phyloP scores from a whole-genome alignment of 768 basidiomycete species.

The Clathrus columnatus region DNA sequence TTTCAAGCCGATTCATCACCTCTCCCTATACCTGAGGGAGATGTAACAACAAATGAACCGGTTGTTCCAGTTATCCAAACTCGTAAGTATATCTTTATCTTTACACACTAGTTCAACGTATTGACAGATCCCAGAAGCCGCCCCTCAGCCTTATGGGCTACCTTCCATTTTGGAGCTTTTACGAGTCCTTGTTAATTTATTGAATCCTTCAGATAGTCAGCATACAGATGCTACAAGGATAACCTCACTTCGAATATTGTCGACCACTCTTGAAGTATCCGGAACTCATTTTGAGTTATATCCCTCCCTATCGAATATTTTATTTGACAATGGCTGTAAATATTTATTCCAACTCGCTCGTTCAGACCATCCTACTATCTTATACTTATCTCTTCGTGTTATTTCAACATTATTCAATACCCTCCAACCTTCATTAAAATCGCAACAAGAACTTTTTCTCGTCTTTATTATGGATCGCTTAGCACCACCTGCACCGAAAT shows the following conservation, averaged over 20 bases:
- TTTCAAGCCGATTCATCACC: neutral
- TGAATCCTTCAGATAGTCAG: conserved; percentile 89
- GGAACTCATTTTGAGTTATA: conserved; percentile 69
- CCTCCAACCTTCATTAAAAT: conserved; percentile 76
- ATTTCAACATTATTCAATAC: conserved; percentile 85
- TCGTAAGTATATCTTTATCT: neutral
- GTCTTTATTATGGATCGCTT: conserved; percentile 91
- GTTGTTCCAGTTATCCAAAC: neutral
- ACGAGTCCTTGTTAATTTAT: conserved; percentile 87
- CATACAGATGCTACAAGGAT: conserved; percentile 95
- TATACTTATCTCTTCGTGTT: conserved; percentile 74
- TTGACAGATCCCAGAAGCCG: neutral
- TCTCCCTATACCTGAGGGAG: neutral
- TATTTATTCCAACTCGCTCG: conserved; percentile 94
- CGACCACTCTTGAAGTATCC: conserved; percentile 78
- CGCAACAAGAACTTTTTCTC: conserved; percentile 92
- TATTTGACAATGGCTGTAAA: conserved; percentile 89
- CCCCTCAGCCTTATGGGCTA: conserved; percentile 59
- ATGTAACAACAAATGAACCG: neutral
- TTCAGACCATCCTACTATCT: conserved; percentile 73
- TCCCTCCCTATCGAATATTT: conserved; percentile 64
- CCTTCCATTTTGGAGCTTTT: conserved; percentile 89
- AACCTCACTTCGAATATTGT: conserved; percentile 79
- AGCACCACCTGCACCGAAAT: conserved; percentile 41
- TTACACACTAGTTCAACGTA: neutral